Conservation (phyloP, 805 yeast species). For the Starmerella ratchasimensis region DNA sequence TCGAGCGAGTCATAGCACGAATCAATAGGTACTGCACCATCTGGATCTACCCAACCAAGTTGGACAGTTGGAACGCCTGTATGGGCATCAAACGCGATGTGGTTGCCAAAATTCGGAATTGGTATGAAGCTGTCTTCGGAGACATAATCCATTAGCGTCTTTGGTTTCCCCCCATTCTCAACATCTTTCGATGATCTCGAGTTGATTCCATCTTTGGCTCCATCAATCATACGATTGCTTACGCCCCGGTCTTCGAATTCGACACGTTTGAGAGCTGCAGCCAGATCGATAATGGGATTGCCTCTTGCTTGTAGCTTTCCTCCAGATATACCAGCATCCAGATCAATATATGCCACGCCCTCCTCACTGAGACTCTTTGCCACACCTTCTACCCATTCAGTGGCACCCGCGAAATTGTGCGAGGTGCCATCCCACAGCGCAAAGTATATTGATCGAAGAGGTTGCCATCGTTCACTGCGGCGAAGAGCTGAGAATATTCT, state of each 20-base stretch:
- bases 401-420: constrained; percentile 72
- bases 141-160: constrained; percentile 6
- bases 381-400: constrained; percentile 55
- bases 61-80: constrained; percentile 61
- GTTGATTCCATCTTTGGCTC: too few species aligned
- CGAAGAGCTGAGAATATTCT: constrained; percentile 52
- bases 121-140: constrained; percentile 6
- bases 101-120: constrained; percentile 36
- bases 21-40: constrained; percentile 32
- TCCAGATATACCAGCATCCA: constrained; percentile 44
- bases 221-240: too few species aligned
- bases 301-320: constrained; percentile 41
- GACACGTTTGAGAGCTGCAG: constrained; percentile 34
- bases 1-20: constrained; percentile 56
- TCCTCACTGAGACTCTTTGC: constrained; percentile 42
- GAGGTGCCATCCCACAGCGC: constrained; percentile 72
- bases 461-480: constrained; percentile 60
- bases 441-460: constrained; percentile 69
- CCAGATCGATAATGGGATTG: constrained; percentile 44
- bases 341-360: constrained; percentile 58
- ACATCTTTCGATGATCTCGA: too few species aligned
- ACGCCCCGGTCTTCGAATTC: too few species aligned
- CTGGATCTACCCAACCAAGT: constrained; percentile 35
- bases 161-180: constrained; percentile 21
- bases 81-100: constrained; percentile 48